Evolutionary conservation across 2,329 filamentous ascomycete genomes (phyloP).

Genomic region (Diatrype stigma): DNA sequence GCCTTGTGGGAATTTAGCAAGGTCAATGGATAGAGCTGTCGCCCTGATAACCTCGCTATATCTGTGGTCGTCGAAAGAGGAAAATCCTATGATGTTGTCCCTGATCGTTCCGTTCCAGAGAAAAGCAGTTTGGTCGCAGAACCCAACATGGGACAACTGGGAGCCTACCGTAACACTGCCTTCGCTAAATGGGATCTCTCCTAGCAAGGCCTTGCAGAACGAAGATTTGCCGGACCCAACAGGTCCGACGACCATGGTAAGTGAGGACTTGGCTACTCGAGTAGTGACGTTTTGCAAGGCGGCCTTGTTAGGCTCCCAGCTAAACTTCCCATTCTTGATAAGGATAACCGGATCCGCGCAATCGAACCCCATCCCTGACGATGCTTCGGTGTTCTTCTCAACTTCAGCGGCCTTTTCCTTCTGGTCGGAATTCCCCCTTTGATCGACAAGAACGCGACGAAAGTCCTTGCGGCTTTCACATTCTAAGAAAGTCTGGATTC

Average conservation of each 20-base stretch:
- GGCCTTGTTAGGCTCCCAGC: conserved; percentile 28
- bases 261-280: conserved; percentile 21
- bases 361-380: background rate
- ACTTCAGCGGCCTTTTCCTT: no score
- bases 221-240: conserved; percentile 43
- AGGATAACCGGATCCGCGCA: conserved; percentile 3
- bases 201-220: conserved; percentile 36
- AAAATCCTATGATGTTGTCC: conserved; percentile 27
- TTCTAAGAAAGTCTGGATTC: conserved; percentile 35
- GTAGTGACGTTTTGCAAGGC: conserved; percentile 31
- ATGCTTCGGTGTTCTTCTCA: background rate
- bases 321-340: conserved; percentile 26
- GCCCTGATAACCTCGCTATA: conserved; percentile 26
- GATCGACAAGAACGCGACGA: conserved; percentile 5
- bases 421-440: background rate
- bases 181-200: conserved; percentile 28
- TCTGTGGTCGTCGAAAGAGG: conserved; percentile 16
- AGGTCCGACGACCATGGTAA: conserved; percentile 39
- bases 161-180: conserved; percentile 20
- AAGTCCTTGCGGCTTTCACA: conserved; percentile 23
- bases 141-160: conserved; percentile 26
- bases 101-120: conserved; percentile 30
- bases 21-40: conserved; percentile 22
- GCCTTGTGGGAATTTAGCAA: conserved; percentile 30
- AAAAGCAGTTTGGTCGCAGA: conserved; percentile 34